Percentiles rank a stretch among this genome's conserved stretches.
These are phyloP conservation scores for Talaromyces amestolkiae DNA, from an alignment of 2,329 filamentous ascomycete genomes.

Conservation along the genomic window DNA sequence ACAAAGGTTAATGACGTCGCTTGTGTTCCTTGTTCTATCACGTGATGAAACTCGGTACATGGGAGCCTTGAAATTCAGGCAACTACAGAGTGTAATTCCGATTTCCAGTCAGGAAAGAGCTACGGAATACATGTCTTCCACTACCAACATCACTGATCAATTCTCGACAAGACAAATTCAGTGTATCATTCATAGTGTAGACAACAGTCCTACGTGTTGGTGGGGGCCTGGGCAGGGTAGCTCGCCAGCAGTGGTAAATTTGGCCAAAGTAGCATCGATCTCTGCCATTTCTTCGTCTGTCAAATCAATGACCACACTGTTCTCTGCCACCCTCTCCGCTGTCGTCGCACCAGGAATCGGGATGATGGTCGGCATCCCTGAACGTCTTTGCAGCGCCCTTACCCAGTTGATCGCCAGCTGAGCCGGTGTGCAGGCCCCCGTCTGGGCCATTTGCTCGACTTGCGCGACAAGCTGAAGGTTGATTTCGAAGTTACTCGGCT, in stretches of 20 bases:
- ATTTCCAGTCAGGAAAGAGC: not conserved
- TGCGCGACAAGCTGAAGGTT: slow-evolving; percentile 52
- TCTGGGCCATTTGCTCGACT: slow-evolving; percentile 44
- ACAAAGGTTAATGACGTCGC: slow-evolving; percentile 1
- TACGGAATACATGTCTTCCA: not conserved
- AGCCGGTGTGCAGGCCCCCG: slow-evolving; percentile 43
- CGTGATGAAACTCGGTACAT: not conserved
- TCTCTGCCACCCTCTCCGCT: slow-evolving; percentile 41
- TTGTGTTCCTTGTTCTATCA: not conserved
- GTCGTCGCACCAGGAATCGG: slow-evolving; percentile 45
- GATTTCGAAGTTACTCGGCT: slow-evolving; percentile 50
- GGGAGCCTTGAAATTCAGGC: not conserved
- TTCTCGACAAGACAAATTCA: not conserved
- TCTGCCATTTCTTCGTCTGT: slow-evolving; percentile 40
- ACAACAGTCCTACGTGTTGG: not conserved
- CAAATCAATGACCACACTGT: slow-evolving; percentile 41
- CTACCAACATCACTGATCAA: not conserved
- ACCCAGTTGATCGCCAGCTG: slow-evolving; percentile 52
- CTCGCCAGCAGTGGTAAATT: slow-evolving; percentile 18
- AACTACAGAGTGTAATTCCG: not conserved
- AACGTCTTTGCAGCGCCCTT: slow-evolving; percentile 31
- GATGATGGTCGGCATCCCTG: slow-evolving; percentile 36
- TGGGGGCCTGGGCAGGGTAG: slow-evolving; percentile 2
- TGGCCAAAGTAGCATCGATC: slow-evolving; percentile 19
- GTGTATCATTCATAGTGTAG: too few species aligned